Conservation (phyloP, 1,139 yeast genomes). For the Arxiozyma bovina region DNA sequence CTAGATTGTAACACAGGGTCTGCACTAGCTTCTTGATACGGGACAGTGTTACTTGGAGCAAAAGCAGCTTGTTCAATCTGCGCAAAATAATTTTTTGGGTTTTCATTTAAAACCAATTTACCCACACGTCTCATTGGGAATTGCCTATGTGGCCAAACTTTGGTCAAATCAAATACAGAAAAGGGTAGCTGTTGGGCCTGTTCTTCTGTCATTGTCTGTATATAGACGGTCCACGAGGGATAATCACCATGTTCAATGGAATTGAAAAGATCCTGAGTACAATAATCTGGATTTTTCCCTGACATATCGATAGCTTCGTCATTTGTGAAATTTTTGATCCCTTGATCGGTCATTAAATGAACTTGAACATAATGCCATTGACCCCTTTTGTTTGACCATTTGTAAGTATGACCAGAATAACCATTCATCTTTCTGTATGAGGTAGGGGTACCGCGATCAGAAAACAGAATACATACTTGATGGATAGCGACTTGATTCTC, state of each 20-base stretch:
- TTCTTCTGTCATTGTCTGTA: conserved; percentile 61
- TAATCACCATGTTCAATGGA: conserved; percentile 49
- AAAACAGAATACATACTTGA: conserved; percentile 53
- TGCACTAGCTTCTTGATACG: conserved; percentile 51
- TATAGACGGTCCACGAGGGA: conserved; percentile 58
- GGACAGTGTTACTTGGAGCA: conserved; percentile 51
- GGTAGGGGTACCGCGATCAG: conserved; percentile 64
- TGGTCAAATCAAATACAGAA: conserved; percentile 62
- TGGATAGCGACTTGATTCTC: conserved; percentile 57
- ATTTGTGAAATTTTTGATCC: conserved; percentile 44
- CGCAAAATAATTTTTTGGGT: conserved; percentile 49
- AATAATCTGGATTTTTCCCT: conserved; percentile 57
- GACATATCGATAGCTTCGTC: conserved; percentile 52
- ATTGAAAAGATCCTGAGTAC: conserved; percentile 56
- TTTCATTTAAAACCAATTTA: conserved; percentile 44
- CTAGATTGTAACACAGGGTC: conserved; percentile 55
- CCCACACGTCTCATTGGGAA: conserved; percentile 55
- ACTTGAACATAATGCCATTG: conserved; percentile 61
- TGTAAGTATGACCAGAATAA: conserved; percentile 65
- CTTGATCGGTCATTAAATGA: conserved; percentile 53
- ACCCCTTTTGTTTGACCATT: conserved; percentile 58
- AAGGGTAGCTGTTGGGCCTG: conserved; percentile 53
- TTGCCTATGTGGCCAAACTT: conserved; percentile 51
- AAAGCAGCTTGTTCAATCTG: conserved; percentile 54
- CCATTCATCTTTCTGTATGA: conserved; percentile 61